Percentiles rank a stretch among this genome's conserved stretches.
phyloP scores from a whole-genome alignment of 2,329 filamentous ascomycete species.

The Pyrenophora seminiperda region DNA sequence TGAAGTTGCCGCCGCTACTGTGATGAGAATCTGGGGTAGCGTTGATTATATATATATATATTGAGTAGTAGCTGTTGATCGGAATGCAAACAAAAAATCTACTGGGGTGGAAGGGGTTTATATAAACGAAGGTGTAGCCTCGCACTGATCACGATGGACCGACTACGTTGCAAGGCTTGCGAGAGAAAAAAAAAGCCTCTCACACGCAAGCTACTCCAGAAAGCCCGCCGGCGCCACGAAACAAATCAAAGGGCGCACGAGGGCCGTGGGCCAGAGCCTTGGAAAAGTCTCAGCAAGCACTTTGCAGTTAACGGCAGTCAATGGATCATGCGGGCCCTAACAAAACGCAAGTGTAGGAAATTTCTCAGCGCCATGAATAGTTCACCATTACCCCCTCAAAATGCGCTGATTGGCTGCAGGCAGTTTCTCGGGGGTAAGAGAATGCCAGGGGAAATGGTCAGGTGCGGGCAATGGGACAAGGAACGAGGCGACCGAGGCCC shows the following conservation, averaged over 20 bases:
- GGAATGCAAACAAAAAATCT: conserved; percentile 1
- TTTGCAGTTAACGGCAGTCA: conserved; percentile 53
- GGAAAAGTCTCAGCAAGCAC: conserved; percentile 34
- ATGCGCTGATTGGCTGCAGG: conserved; percentile 17
- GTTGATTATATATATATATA: too few species aligned
- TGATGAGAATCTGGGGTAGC: conserved; percentile 17
- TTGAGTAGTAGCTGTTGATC: conserved; percentile 25
- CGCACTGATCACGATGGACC: conserved; percentile 12
- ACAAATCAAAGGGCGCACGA: conserved; percentile 37
- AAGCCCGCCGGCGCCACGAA: conserved; percentile 33
- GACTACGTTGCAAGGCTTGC: conserved; percentile 13
- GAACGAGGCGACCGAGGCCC: conserved; percentile 10
- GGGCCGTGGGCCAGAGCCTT: conserved; percentile 20
- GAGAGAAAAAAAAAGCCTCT: neutral
- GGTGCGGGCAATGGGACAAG: conserved; percentile 10
- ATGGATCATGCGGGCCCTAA: conserved; percentile 40
- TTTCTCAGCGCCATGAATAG: conserved; percentile 17
- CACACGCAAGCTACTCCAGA: conserved; percentile 22
- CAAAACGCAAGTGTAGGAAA: conserved; percentile 10
- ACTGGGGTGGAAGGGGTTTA: conserved; percentile 23
- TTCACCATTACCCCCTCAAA: conserved; percentile 20
- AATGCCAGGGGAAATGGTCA: conserved; percentile 24
- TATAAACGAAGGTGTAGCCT: conserved; percentile 21
- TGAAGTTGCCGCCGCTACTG: conserved; percentile 18
- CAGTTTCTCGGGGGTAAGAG: conserved; percentile 36